Evolutionary conservation across 169 alveolate species (phyloP).

Genomic region (Amoebophrya sp.): DNA sequence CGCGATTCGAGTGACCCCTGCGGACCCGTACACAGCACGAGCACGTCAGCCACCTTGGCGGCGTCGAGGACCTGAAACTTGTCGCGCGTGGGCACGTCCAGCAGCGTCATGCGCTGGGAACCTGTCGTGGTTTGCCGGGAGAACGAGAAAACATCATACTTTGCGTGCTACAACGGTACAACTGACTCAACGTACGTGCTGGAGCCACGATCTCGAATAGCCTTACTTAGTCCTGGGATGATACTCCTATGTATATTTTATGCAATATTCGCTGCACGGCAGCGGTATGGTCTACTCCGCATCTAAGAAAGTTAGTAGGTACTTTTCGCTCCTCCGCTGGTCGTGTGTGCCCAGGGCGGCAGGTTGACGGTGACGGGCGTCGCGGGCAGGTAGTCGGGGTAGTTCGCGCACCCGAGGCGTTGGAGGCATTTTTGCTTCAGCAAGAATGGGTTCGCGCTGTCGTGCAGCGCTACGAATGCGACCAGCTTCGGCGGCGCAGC

Average conservation of each 20-base stretch:
- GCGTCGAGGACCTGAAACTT: constrained; percentile 16
- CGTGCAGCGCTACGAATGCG: not conserved
- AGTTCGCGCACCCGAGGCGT: not conserved
- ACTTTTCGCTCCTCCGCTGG: too few species aligned
- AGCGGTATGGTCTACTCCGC: too few species aligned
- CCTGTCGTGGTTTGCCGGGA: too few species aligned
- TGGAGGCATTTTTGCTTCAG: not conserved
- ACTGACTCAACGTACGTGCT: too few species aligned
- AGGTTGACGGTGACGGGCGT: not conserved
- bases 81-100: not conserved
- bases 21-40: constrained; percentile 26
- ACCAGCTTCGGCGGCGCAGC: not conserved
- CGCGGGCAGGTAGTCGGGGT: not conserved
- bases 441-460: not conserved
- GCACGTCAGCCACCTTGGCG: constrained; percentile 28
- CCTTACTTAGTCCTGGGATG: too few species aligned
- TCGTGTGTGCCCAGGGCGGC: not conserved
- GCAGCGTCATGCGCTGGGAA: not conserved
- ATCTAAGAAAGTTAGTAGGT: too few species aligned
- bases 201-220: too few species aligned
- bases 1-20: constrained; percentile 23
- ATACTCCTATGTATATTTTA: too few species aligned
- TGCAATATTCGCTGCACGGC: too few species aligned
- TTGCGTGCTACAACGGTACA: too few species aligned
- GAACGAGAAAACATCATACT: too few species aligned